These are phyloP conservation scores for Fusarium nanum DNA, from an alignment of 2,329 filamentous ascomycete genomes.

Conservation along the genomic window DNA sequence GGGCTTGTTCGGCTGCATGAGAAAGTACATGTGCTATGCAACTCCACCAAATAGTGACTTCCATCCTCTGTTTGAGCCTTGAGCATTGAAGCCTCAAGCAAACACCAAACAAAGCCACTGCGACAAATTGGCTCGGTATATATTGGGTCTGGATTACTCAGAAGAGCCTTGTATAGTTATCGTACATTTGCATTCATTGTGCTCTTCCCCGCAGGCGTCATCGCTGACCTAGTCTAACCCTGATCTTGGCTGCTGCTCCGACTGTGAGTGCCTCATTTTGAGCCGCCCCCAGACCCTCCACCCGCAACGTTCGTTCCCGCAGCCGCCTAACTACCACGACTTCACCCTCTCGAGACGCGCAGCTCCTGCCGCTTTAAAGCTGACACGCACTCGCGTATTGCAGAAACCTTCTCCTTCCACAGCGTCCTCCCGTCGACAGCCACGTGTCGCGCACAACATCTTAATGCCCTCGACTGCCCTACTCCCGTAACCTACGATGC, in stretches of 20 bases:
- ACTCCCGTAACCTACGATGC: slow-evolving; percentile 58
- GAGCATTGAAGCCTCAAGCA: slow-evolving; percentile 41
- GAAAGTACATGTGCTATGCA: slow-evolving; percentile 52
- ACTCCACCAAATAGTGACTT: slow-evolving; percentile 52
- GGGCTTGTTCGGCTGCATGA: slow-evolving; percentile 46
- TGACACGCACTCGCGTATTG: slow-evolving; percentile 39
- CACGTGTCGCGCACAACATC: slow-evolving; percentile 50
- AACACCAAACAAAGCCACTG: slow-evolving; percentile 43
- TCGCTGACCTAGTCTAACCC: slow-evolving; percentile 53
- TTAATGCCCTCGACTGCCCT: slow-evolving; percentile 55
- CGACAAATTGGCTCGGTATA: slow-evolving; percentile 20
- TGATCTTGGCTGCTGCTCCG: slow-evolving; percentile 47
- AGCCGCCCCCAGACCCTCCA: slow-evolving; percentile 48
- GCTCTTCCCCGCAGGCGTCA: slow-evolving; percentile 51
- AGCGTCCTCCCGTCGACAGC: slow-evolving; percentile 41
- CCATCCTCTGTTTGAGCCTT: slow-evolving; percentile 35
- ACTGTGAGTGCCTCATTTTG: slow-evolving; percentile 54
- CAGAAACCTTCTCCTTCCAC: slow-evolving; percentile 26
- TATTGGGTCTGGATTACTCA: slow-evolving; percentile 22
- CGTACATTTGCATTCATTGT: slow-evolving; percentile 30
- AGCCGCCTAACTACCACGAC: slow-evolving; percentile 36
- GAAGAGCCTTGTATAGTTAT: slow-evolving; percentile 19
- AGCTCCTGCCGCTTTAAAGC: slow-evolving; percentile 31
- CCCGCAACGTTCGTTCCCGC: slow-evolving; percentile 42
- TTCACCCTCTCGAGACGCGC: slow-evolving; percentile 36